phyloP scores from a whole-genome alignment of 2,329 filamentous ascomycete genomes.

The Cladosporium austrohemisphaericum region DNA sequence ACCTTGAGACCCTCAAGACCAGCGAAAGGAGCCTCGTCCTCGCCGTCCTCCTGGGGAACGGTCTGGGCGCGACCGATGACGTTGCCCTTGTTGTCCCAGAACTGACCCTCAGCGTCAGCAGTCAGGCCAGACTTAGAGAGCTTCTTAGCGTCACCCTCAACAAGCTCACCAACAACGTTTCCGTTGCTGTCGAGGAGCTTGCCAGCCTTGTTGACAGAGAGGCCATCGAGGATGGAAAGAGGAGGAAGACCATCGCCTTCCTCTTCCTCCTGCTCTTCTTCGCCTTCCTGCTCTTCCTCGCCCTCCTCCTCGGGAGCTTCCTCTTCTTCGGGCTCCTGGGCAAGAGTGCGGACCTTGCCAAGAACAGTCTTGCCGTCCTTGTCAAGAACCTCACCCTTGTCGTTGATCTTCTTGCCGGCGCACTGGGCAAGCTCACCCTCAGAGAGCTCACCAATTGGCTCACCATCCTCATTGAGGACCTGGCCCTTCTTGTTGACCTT shows the following conservation, averaged over 20 bases:
- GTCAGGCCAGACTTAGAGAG: conserved; percentile 47
- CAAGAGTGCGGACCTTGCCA: conserved; percentile 55
- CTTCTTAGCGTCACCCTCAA: conserved; percentile 52
- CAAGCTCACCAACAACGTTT: conserved; percentile 47
- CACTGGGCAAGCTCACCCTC: conserved; percentile 60
- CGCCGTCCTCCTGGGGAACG: conserved; percentile 43
- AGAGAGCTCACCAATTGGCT: conserved; percentile 50
- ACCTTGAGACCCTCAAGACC: conserved; percentile 50
- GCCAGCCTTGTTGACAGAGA: conserved; percentile 49
- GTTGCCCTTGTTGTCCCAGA: conserved; percentile 53
- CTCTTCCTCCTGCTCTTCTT: conserved; percentile 35
- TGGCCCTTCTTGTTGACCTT: conserved; percentile 59
- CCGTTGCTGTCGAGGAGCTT: conserved; percentile 48
- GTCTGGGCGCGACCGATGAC: conserved; percentile 51
- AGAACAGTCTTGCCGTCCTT: conserved; percentile 58
- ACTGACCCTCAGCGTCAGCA: conserved; percentile 46
- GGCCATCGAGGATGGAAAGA: conserved; percentile 48
- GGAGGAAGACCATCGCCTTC: conserved; percentile 40
- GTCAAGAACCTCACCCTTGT: conserved; percentile 62
- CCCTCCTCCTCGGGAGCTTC: conserved; percentile 25
- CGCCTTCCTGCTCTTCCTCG: conserved; percentile 25
- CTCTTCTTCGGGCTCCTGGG: conserved; percentile 37
- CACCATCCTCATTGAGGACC: conserved; percentile 51
- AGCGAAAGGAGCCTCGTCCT: conserved; percentile 49
- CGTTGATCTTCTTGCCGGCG: conserved; percentile 62